These are phyloP conservation scores for Arthrobotrys sphaeroides DNA, from an alignment of 2,329 filamentous ascomycete genomes.

Conservation along the genomic window DNA sequence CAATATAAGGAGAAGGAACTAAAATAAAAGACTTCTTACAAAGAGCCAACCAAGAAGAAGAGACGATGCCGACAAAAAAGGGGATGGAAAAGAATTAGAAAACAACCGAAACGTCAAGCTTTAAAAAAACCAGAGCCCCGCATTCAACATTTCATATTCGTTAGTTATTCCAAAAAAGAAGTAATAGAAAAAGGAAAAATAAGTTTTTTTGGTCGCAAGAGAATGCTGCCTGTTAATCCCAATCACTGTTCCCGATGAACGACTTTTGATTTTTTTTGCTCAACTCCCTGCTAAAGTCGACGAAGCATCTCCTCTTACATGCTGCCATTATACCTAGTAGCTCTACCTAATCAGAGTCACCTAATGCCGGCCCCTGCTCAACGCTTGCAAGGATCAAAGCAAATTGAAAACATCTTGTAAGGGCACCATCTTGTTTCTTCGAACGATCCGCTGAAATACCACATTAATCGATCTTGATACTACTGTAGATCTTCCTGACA, in stretches of 20 bases:
- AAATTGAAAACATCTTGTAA: neutral
- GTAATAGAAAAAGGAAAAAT: neutral
- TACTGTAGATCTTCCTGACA: conserved; percentile 89
- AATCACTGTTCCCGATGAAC: neutral
- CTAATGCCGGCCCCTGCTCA: neutral
- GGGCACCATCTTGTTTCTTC: neutral
- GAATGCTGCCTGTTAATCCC: conserved; percentile 1
- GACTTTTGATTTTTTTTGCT: neutral
- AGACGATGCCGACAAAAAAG: neutral
- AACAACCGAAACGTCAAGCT: neutral
- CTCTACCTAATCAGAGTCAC: neutral
- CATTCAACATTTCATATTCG: conserved; percentile 14
- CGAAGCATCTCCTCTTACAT: neutral
- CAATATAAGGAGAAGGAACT: neutral
- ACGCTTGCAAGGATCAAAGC: neutral
- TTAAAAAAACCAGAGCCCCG: neutral
- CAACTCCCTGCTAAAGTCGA: conserved; percentile 14
- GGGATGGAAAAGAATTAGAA: neutral
- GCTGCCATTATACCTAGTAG: neutral
- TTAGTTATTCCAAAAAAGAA: neutral
- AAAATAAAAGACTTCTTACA: conserved; percentile 6
- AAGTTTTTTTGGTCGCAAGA: neutral
- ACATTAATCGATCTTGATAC: conserved; percentile 92
- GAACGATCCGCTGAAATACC: neutral
- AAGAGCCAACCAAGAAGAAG: neutral